Percentiles rank a stretch among this genome's conserved stretches.
Evolutionary conservation across 768 basidiomycete species (phyloP).

Genomic region (Panellus pusillus): DNA sequence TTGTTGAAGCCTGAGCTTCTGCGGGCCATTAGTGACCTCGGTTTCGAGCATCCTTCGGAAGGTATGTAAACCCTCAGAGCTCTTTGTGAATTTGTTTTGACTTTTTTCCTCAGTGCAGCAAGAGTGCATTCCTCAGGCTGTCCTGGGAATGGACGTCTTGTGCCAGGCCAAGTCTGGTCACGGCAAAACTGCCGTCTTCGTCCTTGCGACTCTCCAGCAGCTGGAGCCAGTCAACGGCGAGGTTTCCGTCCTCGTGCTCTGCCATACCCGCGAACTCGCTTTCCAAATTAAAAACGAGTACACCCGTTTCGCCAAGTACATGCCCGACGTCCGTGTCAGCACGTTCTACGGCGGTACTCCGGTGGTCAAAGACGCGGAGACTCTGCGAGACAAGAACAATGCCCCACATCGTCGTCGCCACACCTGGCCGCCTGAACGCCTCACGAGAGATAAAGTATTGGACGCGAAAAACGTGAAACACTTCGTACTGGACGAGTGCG

Average conservation of each 20-base stretch:
- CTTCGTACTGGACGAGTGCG: slow-evolving; percentile 99
- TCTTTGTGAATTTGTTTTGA: neutral
- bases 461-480: slow-evolving; percentile 97
- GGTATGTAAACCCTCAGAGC: slow-evolving; percentile 49
- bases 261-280: slow-evolving; percentile 98
- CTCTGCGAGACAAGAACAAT: slow-evolving; percentile 92
- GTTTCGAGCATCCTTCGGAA: slow-evolving; percentile 99
- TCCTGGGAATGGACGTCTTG: slow-evolving; percentile 98
- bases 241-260: slow-evolving; percentile 95
- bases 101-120: slow-evolving; percentile 81
- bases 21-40: slow-evolving; percentile 97
- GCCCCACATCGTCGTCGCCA: slow-evolving; percentile 98
- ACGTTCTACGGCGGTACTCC: slow-evolving; percentile 98
- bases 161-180: slow-evolving; percentile 99
- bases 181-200: slow-evolving; percentile 99
- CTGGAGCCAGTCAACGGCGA: slow-evolving; percentile 98
- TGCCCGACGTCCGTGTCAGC: slow-evolving; percentile 96
- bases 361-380: slow-evolving; percentile 90
- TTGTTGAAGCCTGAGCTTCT: slow-evolving; percentile 95
- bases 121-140: slow-evolving; percentile 99
- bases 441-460: slow-evolving; percentile 92
- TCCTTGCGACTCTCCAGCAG: slow-evolving; percentile 96
- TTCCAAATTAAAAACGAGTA: slow-evolving; percentile 99
- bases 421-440: slow-evolving; percentile 97
- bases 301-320: slow-evolving; percentile 98